Evolutionary conservation across 2,329 filamentous ascomycete genomes (phyloP), one percentile per base, ranked within the genome.

Genomic region (Aspergillus sp.): DNA sequence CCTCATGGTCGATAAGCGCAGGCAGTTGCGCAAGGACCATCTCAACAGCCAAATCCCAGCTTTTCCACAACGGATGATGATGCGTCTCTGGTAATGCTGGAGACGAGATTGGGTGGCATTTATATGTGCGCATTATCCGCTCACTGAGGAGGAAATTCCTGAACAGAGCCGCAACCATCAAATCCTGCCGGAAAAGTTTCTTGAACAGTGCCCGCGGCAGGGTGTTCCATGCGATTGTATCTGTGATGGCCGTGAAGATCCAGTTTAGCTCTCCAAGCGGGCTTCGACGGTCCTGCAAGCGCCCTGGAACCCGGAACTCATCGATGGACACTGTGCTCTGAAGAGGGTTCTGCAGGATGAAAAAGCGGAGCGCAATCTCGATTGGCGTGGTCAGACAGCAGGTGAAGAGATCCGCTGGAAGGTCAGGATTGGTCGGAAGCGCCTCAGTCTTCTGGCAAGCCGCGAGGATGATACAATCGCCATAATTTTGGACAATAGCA

Each of bases 221-320:
- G 4, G 91, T 95, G 29, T 96, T 97, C 94, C 94, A 99, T 0
- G 94, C 94, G 64, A 99, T 99, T 1, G 93, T 97, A 69, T 99
- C 94, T 0, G 94, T 99, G 59, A 99, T 97, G 50, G 94, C 94
- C 0, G 94, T 99, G 68, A 99, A 97, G 32, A 99, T 99, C 94
- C 94, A 99, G 67, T 99, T 99, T 13, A 99, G 79, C 74, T 99
- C 94, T 57, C 94, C 94, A 31, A 99, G 81, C 7, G 94, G 94
- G 46, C 94, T 97, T 66, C 94, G 83, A 55, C 94, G 84, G 73
- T 99, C 94, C 67, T 96, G 93, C 40, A 97, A 82, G 57, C 91
- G 87, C 31, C 94, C 94, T 2, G 93, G 92, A 16, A 99, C 88
- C 71, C 91, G 88, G 40, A 93, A 92, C 62, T 93, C 84, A 55